phyloP scores from a whole-genome alignment of 2,329 filamentous ascomycete genomes.

The Stachybotrys chartarum region DNA sequence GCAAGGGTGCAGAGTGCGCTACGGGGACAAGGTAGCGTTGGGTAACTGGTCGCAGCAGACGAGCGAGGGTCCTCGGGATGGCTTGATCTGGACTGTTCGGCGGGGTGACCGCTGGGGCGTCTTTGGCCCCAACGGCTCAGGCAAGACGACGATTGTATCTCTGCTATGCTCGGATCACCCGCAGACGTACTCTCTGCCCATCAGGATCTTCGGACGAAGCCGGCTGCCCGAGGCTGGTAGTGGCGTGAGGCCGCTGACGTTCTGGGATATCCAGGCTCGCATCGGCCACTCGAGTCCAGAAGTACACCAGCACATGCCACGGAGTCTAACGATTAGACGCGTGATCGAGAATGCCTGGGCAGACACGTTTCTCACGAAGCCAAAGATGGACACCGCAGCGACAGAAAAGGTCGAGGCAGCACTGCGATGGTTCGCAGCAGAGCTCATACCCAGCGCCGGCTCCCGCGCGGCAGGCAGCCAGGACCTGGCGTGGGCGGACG shows the following conservation, averaged over 20 bases:
- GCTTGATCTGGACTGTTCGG: slow-evolving; percentile 76
- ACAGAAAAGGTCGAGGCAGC: slow-evolving; percentile 57
- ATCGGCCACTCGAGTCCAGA: slow-evolving; percentile 94
- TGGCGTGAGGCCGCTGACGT: slow-evolving; percentile 63
- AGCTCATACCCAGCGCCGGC: slow-evolving; percentile 55
- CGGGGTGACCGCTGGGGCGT: slow-evolving; percentile 85
- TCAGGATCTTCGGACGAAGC: slow-evolving; percentile 77
- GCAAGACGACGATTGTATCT: slow-evolving; percentile 90
- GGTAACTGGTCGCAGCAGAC: slow-evolving; percentile 69
- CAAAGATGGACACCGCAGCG: slow-evolving; percentile 53
- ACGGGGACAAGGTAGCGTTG: slow-evolving; percentile 69
- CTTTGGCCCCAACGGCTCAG: slow-evolving; percentile 89
- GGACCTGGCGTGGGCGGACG: slow-evolving; percentile 56
- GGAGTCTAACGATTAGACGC: slow-evolving; percentile 62
- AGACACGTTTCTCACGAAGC: slow-evolving; percentile 71
- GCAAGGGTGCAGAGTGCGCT: slow-evolving; percentile 74
- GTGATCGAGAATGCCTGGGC: slow-evolving; percentile 84
- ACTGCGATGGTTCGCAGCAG: slow-evolving; percentile 69
- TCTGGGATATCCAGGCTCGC: slow-evolving; percentile 85
- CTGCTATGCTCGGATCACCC: slow-evolving; percentile 94
- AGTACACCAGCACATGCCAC: slow-evolving; percentile 88
- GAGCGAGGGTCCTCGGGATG: slow-evolving; percentile 42
- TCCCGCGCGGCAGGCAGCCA: slow-evolving; percentile 9
- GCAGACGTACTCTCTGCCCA: slow-evolving; percentile 82
- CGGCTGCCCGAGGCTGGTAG: slow-evolving; percentile 69